Evolutionary conservation across 495 filamentous ascomycete species (phyloP).

Genomic region (Talaromyces proteolyticus): DNA sequence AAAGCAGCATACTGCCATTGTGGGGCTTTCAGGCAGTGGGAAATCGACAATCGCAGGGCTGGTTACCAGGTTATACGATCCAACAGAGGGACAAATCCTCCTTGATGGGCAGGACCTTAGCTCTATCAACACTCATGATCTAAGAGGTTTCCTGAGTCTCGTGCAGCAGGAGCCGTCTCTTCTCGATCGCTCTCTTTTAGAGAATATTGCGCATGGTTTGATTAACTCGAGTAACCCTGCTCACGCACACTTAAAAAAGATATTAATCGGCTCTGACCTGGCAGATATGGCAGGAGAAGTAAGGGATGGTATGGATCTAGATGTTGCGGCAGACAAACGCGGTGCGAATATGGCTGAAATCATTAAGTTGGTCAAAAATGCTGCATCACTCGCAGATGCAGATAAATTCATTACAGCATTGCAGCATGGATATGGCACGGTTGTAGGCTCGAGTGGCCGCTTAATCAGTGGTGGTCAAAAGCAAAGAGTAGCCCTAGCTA

Average conservation of each 20-base stretch:
- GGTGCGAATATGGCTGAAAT: slow-evolving; percentile 30
- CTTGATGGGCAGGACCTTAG: slow-evolving; percentile 49
- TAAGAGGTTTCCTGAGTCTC: slow-evolving; percentile 52
- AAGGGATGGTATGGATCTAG: slow-evolving; percentile 26
- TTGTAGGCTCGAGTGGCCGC: slow-evolving; percentile 47
- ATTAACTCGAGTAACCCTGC: slow-evolving; percentile 47
- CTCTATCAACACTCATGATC: slow-evolving; percentile 48
- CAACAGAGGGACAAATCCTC: slow-evolving; percentile 34
- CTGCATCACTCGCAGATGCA: slow-evolving; percentile 35
- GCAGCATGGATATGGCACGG: slow-evolving; percentile 44
- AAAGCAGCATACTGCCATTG: slow-evolving; percentile 57
- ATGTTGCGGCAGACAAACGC: slow-evolving; percentile 20
- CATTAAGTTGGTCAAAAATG: slow-evolving; percentile 28
- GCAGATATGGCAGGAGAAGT: slow-evolving; percentile 24
- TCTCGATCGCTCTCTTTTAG: slow-evolving; percentile 57
- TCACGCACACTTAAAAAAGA: slow-evolving; percentile 33
- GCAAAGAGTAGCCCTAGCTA: slow-evolving; percentile 61
- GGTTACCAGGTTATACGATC: slow-evolving; percentile 46
- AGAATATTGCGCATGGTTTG: slow-evolving; percentile 64
- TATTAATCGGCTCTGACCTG: slow-evolving; percentile 22
- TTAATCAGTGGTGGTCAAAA: slow-evolving; percentile 59
- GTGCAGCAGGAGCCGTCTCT: slow-evolving; percentile 66
- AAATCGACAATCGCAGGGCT: slow-evolving; percentile 62
- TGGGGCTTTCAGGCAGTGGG: slow-evolving; percentile 66
- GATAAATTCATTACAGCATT: slow-evolving; percentile 38